Percentiles rank a stretch among this genome's conserved stretches.
Evolutionary conservation across 768 basidiomycete species (phyloP).

Genomic region (Podaxis sp.): DNA sequence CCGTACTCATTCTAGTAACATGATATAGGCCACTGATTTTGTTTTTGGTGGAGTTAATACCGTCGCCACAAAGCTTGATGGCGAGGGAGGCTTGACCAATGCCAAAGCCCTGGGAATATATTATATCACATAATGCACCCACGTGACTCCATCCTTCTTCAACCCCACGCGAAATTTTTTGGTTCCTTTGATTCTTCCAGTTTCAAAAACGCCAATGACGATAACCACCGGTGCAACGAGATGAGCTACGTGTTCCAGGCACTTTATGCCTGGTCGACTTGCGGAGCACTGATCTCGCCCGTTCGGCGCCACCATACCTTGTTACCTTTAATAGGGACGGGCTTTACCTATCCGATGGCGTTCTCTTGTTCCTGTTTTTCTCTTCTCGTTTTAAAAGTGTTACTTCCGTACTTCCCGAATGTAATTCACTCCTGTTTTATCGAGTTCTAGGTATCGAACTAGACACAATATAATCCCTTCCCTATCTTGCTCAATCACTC

Average conservation of each 20-base stretch:
- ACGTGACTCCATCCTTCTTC: background rate
- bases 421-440: too few species aligned
- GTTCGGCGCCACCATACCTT: conserved; percentile 17
- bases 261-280: background rate
- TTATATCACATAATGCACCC: background rate
- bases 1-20: too few species aligned
- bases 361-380: background rate
- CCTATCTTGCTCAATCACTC: conserved; percentile 17
- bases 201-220: conserved; percentile 18
- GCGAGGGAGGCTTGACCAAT: background rate
- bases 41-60: too few species aligned
- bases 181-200: conserved; percentile 11
- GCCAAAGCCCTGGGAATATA: background rate
- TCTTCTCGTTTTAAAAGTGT: conserved; percentile 11
- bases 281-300: conserved; percentile 16
- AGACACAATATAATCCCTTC: conserved; percentile 26
- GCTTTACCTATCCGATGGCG: conserved; percentile 15
- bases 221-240: conserved; percentile 13
- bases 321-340: conserved; percentile 15
- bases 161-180: conserved; percentile 3
- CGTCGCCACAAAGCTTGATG: background rate
- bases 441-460: too few species aligned
- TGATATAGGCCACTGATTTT: too few species aligned
- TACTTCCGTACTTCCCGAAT: too few species aligned
- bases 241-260: conserved; percentile 10